phyloP scores from a whole-genome alignment of 2,329 filamentous ascomycete genomes.

The Aspergillus chevalieri region DNA sequence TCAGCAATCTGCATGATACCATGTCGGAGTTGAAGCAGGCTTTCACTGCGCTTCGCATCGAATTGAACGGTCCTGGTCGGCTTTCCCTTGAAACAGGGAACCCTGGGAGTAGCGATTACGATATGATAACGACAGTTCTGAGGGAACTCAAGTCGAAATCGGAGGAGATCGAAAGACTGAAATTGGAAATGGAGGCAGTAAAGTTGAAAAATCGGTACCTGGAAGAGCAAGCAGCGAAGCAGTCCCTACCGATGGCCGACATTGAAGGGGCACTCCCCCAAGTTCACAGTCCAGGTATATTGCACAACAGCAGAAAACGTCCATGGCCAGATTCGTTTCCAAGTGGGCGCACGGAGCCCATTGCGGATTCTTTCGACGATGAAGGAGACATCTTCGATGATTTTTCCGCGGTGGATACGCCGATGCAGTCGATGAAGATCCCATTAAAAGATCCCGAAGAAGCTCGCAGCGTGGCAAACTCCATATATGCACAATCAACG shows the following conservation, averaged over 20 bases:
- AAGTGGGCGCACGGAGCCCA: slow-evolving; percentile 16
- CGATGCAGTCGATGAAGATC: slow-evolving; percentile 16
- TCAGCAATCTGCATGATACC: slow-evolving; percentile 33
- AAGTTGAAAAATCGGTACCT: slow-evolving; percentile 30
- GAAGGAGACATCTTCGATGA: slow-evolving; percentile 25
- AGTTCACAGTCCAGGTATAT: slow-evolving; percentile 29
- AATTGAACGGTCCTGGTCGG: slow-evolving; percentile 26
- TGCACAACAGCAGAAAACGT: slow-evolving; percentile 29
- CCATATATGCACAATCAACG: slow-evolving; percentile 3
- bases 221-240: slow-evolving; percentile 22
- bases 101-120: slow-evolving; percentile 20
- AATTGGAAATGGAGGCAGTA: slow-evolving; percentile 32
- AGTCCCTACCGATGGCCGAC: slow-evolving; percentile 5
- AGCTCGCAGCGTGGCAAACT: slow-evolving; percentile 1
- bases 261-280: slow-evolving; percentile 17
- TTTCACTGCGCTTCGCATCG: slow-evolving; percentile 33
- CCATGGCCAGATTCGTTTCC: slow-evolving; percentile 25
- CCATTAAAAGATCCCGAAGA: slow-evolving; percentile 18
- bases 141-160: slow-evolving; percentile 34
- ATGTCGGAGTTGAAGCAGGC: slow-evolving; percentile 35
- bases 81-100: slow-evolving; percentile 15
- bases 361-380: slow-evolving; percentile 30
- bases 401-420: slow-evolving; percentile 16
- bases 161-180: slow-evolving; percentile 34
- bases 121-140: slow-evolving; percentile 34